Base-by-base conservation (phyloP, 78 protist species). In the Mantamonas sphyraenae region DNA sequence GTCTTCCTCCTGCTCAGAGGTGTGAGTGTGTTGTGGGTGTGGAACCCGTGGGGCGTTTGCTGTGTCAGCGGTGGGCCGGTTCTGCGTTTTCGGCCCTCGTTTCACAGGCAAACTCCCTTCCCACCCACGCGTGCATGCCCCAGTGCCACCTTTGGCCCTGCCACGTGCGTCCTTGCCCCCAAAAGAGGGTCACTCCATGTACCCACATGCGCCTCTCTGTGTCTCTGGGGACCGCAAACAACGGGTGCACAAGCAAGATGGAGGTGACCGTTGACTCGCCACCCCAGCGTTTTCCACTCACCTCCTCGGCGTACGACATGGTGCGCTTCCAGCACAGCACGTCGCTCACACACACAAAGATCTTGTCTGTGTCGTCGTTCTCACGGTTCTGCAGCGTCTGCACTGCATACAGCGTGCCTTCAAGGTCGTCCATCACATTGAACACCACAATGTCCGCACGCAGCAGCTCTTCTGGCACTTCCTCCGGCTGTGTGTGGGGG, bases 241-340 rank as follows among this genome's bases (percentile, higher is more conserved):
- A n/a, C n/a, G n/a, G n/a, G n/a, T n/a, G n/a, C n/a, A n/a, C n/a
- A n/a, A n/a, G n/a, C n/a, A n/a, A n/a, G n/a, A n/a, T n/a, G n/a
- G n/a, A n/a, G n/a, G 47, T 28, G 53, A 30, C 17, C 24, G 69
- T 4, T 3, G 28, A 20, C 19, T 17, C 17, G 34, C 39, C 17
- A 14, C 59, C 14, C 39, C 65, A 20, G 39, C 65, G 26, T 61
- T 17, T 14, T 31, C 17, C 65, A 20, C 37, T 17, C 17, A 14
- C 65, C 14, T n/a, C 55, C 37, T 20, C 63, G 38, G 43, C 56
- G 22, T 2, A 31, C n/a, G 35, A 51, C 71, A 53, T 59, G 37
- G 72, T 67, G 34, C 17, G 1, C 20, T 45, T 71, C 85, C 85
- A 80, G 1, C 73, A 42, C 39, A 80, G 8, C 14, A 72, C 60